Conservation (phyloP, 2,329 filamentous ascomycete species). For the Gliomastix tumulicola region DNA sequence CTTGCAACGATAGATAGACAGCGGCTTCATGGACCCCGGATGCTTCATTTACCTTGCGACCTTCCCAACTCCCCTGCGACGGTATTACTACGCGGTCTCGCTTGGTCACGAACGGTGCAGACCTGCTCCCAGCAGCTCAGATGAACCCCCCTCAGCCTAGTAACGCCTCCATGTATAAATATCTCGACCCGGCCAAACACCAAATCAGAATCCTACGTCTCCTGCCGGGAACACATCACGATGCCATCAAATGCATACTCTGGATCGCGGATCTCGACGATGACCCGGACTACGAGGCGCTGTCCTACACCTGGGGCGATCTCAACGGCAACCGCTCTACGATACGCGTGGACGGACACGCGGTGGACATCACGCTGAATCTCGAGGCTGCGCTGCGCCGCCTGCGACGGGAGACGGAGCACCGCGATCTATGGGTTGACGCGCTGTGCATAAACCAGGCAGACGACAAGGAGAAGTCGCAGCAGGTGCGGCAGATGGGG, state of each 20-base stretch:
- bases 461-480: neutral
- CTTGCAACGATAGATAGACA: too few species aligned
- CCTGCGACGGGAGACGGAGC: neutral
- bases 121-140: too few species aligned
- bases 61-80: too few species aligned
- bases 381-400: neutral
- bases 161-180: too few species aligned
- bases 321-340: neutral
- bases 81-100: too few species aligned
- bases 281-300: neutral
- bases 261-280: neutral
- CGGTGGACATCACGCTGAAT: neutral
- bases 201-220: neutral
- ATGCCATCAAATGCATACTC: neutral
- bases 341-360: neutral
- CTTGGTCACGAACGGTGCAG: too few species aligned
- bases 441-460: neutral
- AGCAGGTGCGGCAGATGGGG: conserved; percentile 1
- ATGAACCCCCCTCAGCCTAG: too few species aligned
- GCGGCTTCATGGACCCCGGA: too few species aligned
- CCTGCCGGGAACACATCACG: neutral
- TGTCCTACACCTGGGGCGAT: neutral
- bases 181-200: too few species aligned
- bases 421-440: neutral
- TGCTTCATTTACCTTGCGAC: too few species aligned